These are phyloP conservation scores for Hawksworthiomyces lignivorus DNA, from an alignment of 2,329 filamentous ascomycete genomes.

Conservation along the genomic window DNA sequence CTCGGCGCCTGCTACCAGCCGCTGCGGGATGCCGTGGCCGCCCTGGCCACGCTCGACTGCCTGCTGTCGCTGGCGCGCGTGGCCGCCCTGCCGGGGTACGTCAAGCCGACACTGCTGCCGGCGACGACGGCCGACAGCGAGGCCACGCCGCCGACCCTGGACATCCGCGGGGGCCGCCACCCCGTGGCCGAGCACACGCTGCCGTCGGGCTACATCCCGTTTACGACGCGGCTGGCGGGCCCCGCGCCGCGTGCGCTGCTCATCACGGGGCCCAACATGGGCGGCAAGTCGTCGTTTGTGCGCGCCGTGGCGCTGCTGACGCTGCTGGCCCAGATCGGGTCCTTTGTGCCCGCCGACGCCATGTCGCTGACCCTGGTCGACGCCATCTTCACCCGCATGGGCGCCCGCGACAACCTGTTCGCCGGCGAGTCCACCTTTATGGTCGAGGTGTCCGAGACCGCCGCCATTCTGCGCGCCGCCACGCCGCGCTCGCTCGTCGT, in stretches of 20 bases:
- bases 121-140: conserved; percentile 38
- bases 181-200: conserved; percentile 93
- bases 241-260: conserved; percentile 62
- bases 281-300: conserved; percentile 96
- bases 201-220: conserved; percentile 82
- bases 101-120: conserved; percentile 61
- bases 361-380: conserved; percentile 76
- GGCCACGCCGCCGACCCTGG: conserved; percentile 49
- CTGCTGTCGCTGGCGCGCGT: conserved; percentile 79
- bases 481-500: conserved; percentile 81
- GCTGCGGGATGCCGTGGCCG: conserved; percentile 79
- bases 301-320: conserved; percentile 84
- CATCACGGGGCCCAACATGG: conserved; percentile 97
- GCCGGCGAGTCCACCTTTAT: conserved; percentile 94
- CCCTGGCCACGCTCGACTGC: conserved; percentile 82
- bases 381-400: conserved; percentile 91
- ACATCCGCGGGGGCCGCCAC: conserved; percentile 70
- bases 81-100: conserved; percentile 79
- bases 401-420: conserved; percentile 92
- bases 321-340: conserved; percentile 91
- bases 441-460: conserved; percentile 92
- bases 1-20: conserved; percentile 82
- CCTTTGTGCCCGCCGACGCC: conserved; percentile 76
- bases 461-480: conserved; percentile 81
- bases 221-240: conserved; percentile 66